These are phyloP conservation scores for Erodium moschatum DNA, from an alignment of 441 rosid species.

Conservation along the genomic window DNA sequence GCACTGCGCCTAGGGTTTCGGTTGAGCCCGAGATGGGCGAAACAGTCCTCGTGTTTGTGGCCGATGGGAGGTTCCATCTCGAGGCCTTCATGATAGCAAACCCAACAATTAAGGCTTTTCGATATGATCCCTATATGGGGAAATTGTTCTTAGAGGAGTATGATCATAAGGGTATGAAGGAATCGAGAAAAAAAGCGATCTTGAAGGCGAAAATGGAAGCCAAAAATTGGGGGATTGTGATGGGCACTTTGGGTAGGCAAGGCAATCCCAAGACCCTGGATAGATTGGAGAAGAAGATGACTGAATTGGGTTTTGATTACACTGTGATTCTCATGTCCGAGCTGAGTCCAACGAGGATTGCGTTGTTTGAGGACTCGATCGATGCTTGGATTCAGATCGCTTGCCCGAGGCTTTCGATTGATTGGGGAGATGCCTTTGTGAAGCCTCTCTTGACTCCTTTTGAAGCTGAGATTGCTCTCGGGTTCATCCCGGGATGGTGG, in stretches of 20 bases:
- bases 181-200: slow-evolving; percentile 52
- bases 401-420: slow-evolving; percentile 84
- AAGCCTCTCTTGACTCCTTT: slow-evolving; percentile 81
- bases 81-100: slow-evolving; percentile 95
- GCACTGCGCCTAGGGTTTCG: slow-evolving; percentile 60
- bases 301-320: slow-evolving; percentile 49
- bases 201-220: slow-evolving; percentile 36
- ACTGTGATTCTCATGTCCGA: slow-evolving; percentile 76
- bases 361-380: slow-evolving; percentile 68
- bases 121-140: slow-evolving; percentile 80
- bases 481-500: slow-evolving; percentile 77
- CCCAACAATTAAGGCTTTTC: slow-evolving; percentile 56
- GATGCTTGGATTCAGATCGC: slow-evolving; percentile 96
- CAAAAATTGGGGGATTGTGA: slow-evolving; percentile 63
- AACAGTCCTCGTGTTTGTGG: slow-evolving; percentile 56
- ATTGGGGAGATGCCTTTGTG: slow-evolving; percentile 87
- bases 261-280: slow-evolving; percentile 77
- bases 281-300: slow-evolving; percentile 70
- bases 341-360: slow-evolving; percentile 59
- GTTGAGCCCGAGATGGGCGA: slow-evolving; percentile 20
- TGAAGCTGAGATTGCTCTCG: slow-evolving; percentile 85
- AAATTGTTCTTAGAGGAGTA: slow-evolving; percentile 80
- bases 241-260: slow-evolving; percentile 92
- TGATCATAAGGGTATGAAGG: slow-evolving; percentile 91
- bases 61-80: slow-evolving; percentile 87